Base-by-base conservation (phyloP, 2,329 filamentous ascomycete species). In the Fulvia fulva region DNA sequence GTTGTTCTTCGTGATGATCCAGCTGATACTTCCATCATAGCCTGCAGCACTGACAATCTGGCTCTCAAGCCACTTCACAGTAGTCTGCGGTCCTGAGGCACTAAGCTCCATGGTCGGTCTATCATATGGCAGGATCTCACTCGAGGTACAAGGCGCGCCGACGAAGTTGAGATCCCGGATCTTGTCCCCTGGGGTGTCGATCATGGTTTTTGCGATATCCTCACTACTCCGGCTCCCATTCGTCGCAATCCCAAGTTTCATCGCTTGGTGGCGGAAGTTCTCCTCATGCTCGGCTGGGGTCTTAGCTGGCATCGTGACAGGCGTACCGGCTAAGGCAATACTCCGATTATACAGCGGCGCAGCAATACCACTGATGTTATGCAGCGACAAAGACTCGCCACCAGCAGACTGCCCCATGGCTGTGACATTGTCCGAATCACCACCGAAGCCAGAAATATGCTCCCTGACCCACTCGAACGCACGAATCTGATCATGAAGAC, bases 381-480 rank as follows among this genome's bases (percentile, higher is more conserved):
- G 37, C 7, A 41, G 37, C 37, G 37, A 41, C 3, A 41, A n/a
- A 14, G 37, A 41, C 37, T 41, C 37, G 8, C 37, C 37, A 19
- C 37, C 37, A 7, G 37, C 37, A 7, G 37, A 41, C 16, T 41
- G 37, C 19, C 37, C 37, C 19, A 41, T 41, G 7, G 37, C 37
- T 41, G 68, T 70, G 22, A 68, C 61, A 5, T 58, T 65, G n/a
- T 64, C 63, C 3, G 68, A 66, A 65, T 84, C 78, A 12, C 83
- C 75, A 4, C 74, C 74, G 53, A 77, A 76, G 0, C 70, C 71
- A 19, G 59, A 54, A 55, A 84, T 83, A 59, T 83, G 73, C 43
- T 78, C 67, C 55, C 81, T 77, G 2, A 85, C 75, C 83, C 83
- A 87, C 63, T 83, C 73, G 5, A 86, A 71, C 22, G 81, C 81